Evolutionary conservation across 768 basidiomycete species (phyloP).

Genomic region (Pleurotus sapidus): DNA sequence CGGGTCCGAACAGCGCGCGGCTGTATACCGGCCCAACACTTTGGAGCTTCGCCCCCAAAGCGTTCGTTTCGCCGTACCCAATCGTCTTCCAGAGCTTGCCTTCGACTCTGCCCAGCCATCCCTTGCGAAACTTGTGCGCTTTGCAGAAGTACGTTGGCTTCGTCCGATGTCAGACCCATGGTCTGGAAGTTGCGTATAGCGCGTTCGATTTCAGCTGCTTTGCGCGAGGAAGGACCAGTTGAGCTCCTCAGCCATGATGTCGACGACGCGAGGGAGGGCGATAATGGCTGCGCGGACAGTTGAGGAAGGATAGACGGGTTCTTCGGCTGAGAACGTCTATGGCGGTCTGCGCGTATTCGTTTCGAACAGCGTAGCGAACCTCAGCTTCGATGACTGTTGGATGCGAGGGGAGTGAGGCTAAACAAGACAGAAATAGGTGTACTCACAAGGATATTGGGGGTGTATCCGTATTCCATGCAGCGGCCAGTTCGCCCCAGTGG

Average conservation of each 20-base stretch:
- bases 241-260: conserved; percentile 87
- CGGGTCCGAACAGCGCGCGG: conserved; percentile 42
- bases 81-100: conserved; percentile 24
- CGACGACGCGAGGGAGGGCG: conserved; percentile 82
- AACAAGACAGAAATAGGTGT: not conserved
- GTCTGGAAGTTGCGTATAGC: conserved; percentile 69
- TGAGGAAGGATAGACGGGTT: conserved; percentile 90
- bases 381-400: conserved; percentile 84
- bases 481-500: conserved; percentile 83
- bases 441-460: conserved; percentile 73
- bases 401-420: not conserved
- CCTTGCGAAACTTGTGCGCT: conserved; percentile 14
- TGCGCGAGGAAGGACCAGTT: conserved; percentile 66
- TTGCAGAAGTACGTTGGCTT: conserved; percentile 24
- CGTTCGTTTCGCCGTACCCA: conserved; percentile 38
- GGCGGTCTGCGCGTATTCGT: conserved; percentile 93
- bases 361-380: conserved; percentile 80
- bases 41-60: conserved; percentile 8
- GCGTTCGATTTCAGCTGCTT: conserved; percentile 52
- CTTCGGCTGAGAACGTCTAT: conserved; percentile 91
- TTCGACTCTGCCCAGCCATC: conserved; percentile 17
- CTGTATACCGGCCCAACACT: conserved; percentile 23
- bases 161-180: conserved; percentile 79
- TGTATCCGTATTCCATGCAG: conserved; percentile 75
- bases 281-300: conserved; percentile 82